Evolutionary conservation across 768 basidiomycete species (phyloP).

Genomic region (Xerocomus potaroensis): DNA sequence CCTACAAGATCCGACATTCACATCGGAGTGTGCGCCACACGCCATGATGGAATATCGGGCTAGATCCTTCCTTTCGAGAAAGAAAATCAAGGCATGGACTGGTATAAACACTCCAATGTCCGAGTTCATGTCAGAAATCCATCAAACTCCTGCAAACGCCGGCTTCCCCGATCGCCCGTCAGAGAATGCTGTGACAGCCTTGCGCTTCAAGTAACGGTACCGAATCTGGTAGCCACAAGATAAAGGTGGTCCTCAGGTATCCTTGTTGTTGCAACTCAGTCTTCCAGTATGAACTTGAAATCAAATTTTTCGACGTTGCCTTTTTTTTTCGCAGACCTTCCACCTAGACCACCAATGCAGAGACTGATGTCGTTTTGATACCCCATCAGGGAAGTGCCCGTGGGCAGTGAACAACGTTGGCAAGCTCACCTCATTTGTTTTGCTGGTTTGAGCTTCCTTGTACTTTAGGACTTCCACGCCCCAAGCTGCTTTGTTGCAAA

Average conservation of each 20-base stretch:
- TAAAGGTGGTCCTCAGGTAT: too few relatives aligned
- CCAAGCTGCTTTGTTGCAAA: too few relatives aligned
- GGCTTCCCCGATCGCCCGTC: not conserved
- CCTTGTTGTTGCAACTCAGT: too few relatives aligned
- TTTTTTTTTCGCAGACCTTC: not conserved
- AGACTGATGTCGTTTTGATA: not conserved
- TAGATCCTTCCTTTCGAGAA: not conserved
- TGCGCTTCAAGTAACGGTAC: too few relatives aligned
- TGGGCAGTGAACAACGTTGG: not conserved
- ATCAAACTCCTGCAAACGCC: not conserved
- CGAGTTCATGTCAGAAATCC: not conserved
- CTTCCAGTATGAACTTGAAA: too few relatives aligned
- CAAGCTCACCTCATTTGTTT: not conserved
- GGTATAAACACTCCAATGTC: not conserved
- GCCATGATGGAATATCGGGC: not conserved
- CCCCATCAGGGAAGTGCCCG: not conserved
- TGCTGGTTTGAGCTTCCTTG: not conserved
- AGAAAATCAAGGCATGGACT: not conserved
- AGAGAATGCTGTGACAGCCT: conserved; percentile 6
- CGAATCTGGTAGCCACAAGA: too few relatives aligned
- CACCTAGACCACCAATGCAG: not conserved
- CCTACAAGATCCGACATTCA: conserved; percentile 12
- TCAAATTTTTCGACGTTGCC: not conserved
- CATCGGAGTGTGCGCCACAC: not conserved
- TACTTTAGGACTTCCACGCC: too few relatives aligned